Conservation (phyloP, 352 stramenopile genomes). For the Phytophthora nicotianae region DNA sequence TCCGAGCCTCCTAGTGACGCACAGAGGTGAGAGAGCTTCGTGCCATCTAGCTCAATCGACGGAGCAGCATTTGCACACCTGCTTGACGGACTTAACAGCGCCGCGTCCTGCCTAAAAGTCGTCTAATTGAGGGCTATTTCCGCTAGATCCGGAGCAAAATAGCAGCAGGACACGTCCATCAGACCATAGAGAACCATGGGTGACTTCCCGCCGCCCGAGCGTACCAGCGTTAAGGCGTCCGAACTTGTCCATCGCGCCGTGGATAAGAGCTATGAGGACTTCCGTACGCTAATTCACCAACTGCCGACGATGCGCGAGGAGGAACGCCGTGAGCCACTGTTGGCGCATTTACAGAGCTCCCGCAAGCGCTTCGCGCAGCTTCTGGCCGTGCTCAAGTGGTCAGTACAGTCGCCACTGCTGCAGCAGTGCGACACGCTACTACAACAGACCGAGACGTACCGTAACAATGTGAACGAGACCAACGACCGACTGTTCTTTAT, state of each 20-base stretch:
- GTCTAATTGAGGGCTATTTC: slow-evolving; percentile 30
- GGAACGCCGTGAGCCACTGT: slow-evolving; percentile 72
- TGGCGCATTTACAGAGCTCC: slow-evolving; percentile 63
- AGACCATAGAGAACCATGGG: slow-evolving; percentile 44
- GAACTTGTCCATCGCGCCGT: slow-evolving; percentile 82
- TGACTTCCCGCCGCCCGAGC: slow-evolving; percentile 68
- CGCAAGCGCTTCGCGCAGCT: slow-evolving; percentile 81
- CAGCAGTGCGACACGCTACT: slow-evolving; percentile 75
- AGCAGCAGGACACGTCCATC: slow-evolving; percentile 9
- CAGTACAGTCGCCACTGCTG: slow-evolving; percentile 79
- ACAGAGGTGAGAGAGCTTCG: slow-evolving; percentile 11
- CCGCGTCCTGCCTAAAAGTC: slow-evolving; percentile 16
- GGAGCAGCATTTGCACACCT: slow-evolving; percentile 2
- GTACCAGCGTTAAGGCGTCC: slow-evolving; percentile 68
- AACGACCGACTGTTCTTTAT: slow-evolving; percentile 89
- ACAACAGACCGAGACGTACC: slow-evolving; percentile 60
- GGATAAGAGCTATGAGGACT: slow-evolving; percentile 85
- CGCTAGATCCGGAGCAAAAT: slow-evolving; percentile 26
- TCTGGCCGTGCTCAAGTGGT: slow-evolving; percentile 84
- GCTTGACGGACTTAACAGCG: slow-evolving; percentile 4
- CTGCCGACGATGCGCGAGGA: slow-evolving; percentile 72
- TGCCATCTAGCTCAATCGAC: slow-evolving; percentile 1
- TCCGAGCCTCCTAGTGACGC: slow-evolving; percentile 13
- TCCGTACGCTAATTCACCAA: slow-evolving; percentile 74
- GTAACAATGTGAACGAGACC: slow-evolving; percentile 82